These are phyloP conservation scores for Myochromella boudieri DNA, from an alignment of 768 basidiomycete species.

Conservation along the genomic window DNA sequence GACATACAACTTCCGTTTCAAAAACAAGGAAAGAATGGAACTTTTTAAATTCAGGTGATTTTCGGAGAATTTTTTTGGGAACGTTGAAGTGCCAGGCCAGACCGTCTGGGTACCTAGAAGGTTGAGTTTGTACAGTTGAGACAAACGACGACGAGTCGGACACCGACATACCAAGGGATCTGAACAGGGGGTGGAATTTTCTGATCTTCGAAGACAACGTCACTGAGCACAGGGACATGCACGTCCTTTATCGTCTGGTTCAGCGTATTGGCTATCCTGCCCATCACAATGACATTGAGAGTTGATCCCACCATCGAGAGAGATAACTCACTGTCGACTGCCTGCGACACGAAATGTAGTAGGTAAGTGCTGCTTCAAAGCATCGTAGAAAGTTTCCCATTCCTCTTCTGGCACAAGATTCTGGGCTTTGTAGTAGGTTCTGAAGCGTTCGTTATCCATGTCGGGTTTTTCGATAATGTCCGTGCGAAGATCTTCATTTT, in stretches of 20 bases:
- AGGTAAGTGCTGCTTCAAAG: slow-evolving; percentile 73
- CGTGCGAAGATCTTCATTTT: slow-evolving; percentile 37
- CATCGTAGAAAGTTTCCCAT: slow-evolving; percentile 72
- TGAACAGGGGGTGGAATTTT: slow-evolving; percentile 76
- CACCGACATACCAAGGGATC: slow-evolving; percentile 79
- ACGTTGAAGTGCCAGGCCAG: slow-evolving; percentile 97
- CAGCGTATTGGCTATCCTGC: slow-evolving; percentile 69
- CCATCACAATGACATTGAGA: slow-evolving; percentile 10
- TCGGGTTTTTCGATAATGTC: slow-evolving; percentile 56
- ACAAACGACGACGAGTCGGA: not conserved
- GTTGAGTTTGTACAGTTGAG: slow-evolving; percentile 9
- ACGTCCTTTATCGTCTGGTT: slow-evolving; percentile 75
- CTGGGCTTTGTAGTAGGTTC: slow-evolving; percentile 73
- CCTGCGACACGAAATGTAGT: slow-evolving; percentile 94
- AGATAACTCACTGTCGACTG: slow-evolving; percentile 66
- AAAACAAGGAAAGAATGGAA: slow-evolving; percentile 97
- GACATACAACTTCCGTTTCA: slow-evolving; percentile 91
- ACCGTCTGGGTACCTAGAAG: slow-evolving; percentile 87
- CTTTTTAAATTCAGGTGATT: slow-evolving; percentile 85
- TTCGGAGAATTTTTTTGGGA: slow-evolving; percentile 84
- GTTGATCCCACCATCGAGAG: not conserved
- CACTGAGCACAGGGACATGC: slow-evolving; percentile 75
- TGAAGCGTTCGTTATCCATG: slow-evolving; percentile 72
- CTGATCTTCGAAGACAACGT: slow-evolving; percentile 76
- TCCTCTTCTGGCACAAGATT: slow-evolving; percentile 74